Evolutionary conservation across 805 yeast genomes (phyloP), one percentile per base, ranked within the genome.

Genomic region (Saccharomycopsis amapae): DNA sequence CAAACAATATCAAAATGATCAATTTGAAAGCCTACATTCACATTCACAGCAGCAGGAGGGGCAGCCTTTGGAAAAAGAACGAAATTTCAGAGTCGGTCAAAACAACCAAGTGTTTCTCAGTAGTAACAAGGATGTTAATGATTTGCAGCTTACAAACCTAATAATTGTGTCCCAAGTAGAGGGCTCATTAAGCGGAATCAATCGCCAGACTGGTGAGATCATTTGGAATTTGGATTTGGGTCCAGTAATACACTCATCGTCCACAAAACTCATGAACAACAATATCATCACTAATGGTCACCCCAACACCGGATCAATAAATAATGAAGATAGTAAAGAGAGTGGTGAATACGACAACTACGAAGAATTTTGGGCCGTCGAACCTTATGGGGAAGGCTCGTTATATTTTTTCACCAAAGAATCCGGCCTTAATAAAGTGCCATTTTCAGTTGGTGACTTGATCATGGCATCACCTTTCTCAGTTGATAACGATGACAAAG

Each of bases 401-500:
- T 67, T 93, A 3, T 89, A 81, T 61, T 86, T 79, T 58, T 90
- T 90, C 62, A 79, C 85, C 13, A 78, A 79, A 15, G 76, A 75
- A 28, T 60, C 62, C 33, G 97, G 97, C 0, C 63, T 93, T 20
- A 86, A 84, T 57, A 82, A 77, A 58, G 69, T 93, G 3, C 96
- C 97, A 0, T 75, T 90, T 0, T 73, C 87, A 4, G 84, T 93
- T 22, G 76, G 78, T 52, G 82, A 83, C 50, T 68, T 93, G 46
- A 86, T 93, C 0, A 60, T 77, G 50, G 82, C 85, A 53, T 83
- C 96, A 1, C 98, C 98, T 0, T 85, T 90, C 61, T 81, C 93
- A 2, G 78, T 82, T 3, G 85, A 79, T 53, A 76, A 71, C 42
- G 81, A 75, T 55, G 93, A 87, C 58, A 85, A 85, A 55, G 75